Base-by-base conservation (phyloP, 140 eudicot species). In the Oenanthe javanica region DNA sequence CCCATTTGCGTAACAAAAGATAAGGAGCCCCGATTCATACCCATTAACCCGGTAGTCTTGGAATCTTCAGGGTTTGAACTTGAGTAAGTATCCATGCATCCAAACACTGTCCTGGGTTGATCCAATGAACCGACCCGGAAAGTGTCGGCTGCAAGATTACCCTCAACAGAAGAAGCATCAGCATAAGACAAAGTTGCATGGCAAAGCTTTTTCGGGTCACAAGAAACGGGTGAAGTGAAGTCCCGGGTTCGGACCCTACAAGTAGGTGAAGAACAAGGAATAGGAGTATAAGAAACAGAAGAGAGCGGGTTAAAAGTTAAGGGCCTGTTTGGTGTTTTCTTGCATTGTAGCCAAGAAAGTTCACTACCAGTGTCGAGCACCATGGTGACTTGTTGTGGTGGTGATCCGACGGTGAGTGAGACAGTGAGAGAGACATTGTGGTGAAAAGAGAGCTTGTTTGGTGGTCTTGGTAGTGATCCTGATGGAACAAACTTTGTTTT, bases 21-120 rank as follows among this genome's bases (percentile, higher is more conserved):
- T 79, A 93, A 85, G 61, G 93, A 84, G 75, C 98, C 98, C 79
- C 93, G 93, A 79, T 93, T 93, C 94, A 93, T 79, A 16, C 98
- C 98, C 77, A 93, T 85, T 43, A 93, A 51, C 79, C 98, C 98
- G 81, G 98, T 88, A 1, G 95, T 85, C 21, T 76, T 87, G 1
- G 86, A 70, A 52, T 93, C 97, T 48, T 87, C 90, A 50, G 82
- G 85, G 81, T 84, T 89, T 1, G 91, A 82, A 51, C 93, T 88
- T 4, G 88, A 86, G 25, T 83, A 84, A 27, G 82, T 25, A 83
- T 93, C 98, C 98, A 93, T 93, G 84, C 98, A 91, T 57, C 98
- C 98, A 84, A 93, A 93, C 12, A 87, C 84, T 10, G 86, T 79
- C n/a, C 91, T 85, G 59, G 97, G 92, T 1, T 85, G 71, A 69